Base-by-base conservation (phyloP, 2,329 filamentous ascomycete species). In the Lachnellula willkommii region DNA sequence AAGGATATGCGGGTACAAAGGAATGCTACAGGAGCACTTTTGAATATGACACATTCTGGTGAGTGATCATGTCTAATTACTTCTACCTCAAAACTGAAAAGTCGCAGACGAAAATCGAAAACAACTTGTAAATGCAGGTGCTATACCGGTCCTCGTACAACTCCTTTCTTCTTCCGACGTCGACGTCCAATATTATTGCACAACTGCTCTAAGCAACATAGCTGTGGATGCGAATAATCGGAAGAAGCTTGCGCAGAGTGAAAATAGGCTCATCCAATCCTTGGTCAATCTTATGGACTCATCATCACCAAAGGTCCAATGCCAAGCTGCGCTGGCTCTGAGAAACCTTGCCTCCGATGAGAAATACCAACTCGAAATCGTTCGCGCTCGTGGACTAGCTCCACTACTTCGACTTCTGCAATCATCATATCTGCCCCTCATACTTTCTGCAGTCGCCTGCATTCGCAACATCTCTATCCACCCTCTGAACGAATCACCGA, bases 1-100 rank as follows among this genome's bases (percentile, higher is more conserved):
- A 93, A 95, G 73, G 94, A 99, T 68, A 97, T 97, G 94, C 85
- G 94, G 55, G 94, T 99, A 48, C 94, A 99, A 75, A 84, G 94
- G 63, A 99, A 99, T 73, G 94, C 94, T 56, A 99, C 94, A 1
- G 94, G 94, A 53, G 94, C 94, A 47, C 77, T 99, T 56, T 81
- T 99, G 63, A 99, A 99, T 74, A 99, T 99, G 94, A 99, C 94
- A 66, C 94, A 99, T 77, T 97, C 92, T 62, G 91, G 91, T 95
- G 83, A 58, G 81, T 65, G 48, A 46, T 46, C 11, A 26, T 47
- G 15, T 17, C 14, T 24, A 11, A 36, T 8, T n/a, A 24, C 15
- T 12, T 45, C 32, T 32, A 17, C 14, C n/a, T 26, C 15, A 3
- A 24, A 32, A 55, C 62, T 67, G 22, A 69, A 50, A 20, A 15